Evolutionary conservation across 768 basidiomycete species (phyloP), one percentile per base, ranked within the genome.

Genomic region (Ramaria sp.): DNA sequence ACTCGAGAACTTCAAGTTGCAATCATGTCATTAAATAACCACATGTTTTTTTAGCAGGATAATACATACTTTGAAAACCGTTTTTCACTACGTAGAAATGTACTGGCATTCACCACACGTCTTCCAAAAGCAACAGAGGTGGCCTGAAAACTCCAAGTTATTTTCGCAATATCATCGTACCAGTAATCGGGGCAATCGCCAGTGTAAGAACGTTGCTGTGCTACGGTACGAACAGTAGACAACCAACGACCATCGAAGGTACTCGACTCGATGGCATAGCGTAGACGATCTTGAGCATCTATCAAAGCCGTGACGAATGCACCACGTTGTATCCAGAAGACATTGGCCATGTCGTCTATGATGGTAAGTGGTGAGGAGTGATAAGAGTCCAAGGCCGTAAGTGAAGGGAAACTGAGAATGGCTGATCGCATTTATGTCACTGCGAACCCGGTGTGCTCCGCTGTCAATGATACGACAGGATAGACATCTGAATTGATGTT

Each of bases 151-250:
- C 30, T 15, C 54, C 54, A 56, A 12, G 19, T 15, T 39, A 56
- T 38, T 22, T 39, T 56, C 12, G 54, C 54, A 39, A 56, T 56
- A 27, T 56, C 54, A 3, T 56, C 54, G 31, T 47, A 48, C 54
- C 54, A 56, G n/a, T 48, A 56, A 48, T 56, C 54, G 13, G 54
- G 54, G 30, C 24, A 34, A 31, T 46, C 27, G 43, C 54, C 46
- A 12, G 41, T 33, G 12, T n/a, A 37, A 10, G 45, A 47, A 10
- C 54, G 54, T 37, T 34, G 39, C 48, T 46, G 54, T 17, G 31
- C 27, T 17, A 56, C 54, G 27, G 41, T 48, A 7, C 45, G 54
- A 7, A 56, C 46, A 12, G 54, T 48, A 13, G 47, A 33, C 2
- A 15, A 15, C 10, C 6, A 48, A 47, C 20, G 34, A 13, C n/a